Conservation (phyloP, 352 stramenopile genomes). For the Pythium oligandrum region DNA sequence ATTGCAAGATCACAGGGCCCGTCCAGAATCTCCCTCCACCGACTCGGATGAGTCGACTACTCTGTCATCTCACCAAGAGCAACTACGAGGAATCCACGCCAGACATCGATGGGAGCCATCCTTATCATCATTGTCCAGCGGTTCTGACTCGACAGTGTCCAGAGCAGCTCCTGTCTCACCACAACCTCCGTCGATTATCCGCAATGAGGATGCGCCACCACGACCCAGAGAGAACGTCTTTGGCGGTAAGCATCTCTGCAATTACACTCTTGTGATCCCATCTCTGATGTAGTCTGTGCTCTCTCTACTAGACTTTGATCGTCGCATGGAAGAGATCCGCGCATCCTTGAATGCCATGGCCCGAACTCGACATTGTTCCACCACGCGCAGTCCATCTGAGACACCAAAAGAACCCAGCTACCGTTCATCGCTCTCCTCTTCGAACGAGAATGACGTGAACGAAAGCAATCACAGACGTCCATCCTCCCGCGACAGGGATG, state of each 20-base stretch:
- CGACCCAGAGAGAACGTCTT: slow-evolving; percentile 16
- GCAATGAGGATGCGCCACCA: not conserved
- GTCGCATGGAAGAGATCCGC: slow-evolving; percentile 69
- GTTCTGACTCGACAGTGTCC: not conserved
- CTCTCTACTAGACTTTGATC: slow-evolving; percentile 45
- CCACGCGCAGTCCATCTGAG: not conserved
- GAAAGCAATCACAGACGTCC: slow-evolving; percentile 4
- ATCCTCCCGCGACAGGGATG: slow-evolving; percentile 19
- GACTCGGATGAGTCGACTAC: no score
- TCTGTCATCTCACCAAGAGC: no score
- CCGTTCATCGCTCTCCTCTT: not conserved
- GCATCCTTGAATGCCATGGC: slow-evolving; percentile 55
- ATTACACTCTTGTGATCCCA: not conserved
- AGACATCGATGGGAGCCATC: slow-evolving; percentile 17
- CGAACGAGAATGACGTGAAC: slow-evolving; percentile 10
- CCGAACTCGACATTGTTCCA: slow-evolving; percentile 6
- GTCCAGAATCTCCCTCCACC: no score
- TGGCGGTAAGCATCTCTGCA: slow-evolving; percentile 5
- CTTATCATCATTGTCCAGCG: slow-evolving; percentile 13
- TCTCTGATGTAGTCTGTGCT: no score
- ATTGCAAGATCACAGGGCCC: no score
- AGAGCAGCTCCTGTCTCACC: not conserved
- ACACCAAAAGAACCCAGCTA: no score
- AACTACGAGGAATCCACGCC: not conserved
- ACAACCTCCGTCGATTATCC: not conserved